Evolutionary conservation across 2,329 filamentous ascomycete genomes (phyloP).

Genomic region (Calonectria ilicicola): DNA sequence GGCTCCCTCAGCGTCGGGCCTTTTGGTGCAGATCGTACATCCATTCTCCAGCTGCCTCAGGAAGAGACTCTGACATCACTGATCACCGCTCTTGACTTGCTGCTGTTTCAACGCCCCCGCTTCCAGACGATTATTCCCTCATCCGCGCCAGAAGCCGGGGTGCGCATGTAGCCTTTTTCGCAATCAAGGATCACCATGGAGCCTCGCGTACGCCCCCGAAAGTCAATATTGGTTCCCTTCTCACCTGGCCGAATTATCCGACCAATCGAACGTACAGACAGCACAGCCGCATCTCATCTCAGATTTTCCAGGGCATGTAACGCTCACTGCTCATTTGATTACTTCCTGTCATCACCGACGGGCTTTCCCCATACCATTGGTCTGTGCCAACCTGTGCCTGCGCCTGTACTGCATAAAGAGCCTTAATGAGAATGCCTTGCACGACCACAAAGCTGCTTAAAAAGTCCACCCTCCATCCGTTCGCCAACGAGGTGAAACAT

Average conservation of each 20-base stretch:
- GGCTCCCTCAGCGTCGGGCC: background rate
- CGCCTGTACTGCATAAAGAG: background rate
- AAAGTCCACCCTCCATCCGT: conserved; percentile 9
- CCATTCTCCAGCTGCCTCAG: conserved; percentile 8
- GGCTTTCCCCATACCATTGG: background rate
- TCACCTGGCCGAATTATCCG: conserved; percentile 4
- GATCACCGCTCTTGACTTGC: background rate
- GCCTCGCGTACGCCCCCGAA: background rate
- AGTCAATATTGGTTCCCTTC: background rate
- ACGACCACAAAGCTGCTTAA: background rate
- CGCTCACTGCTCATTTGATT: background rate
- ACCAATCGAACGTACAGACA: conserved; percentile 13
- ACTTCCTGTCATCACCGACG: background rate
- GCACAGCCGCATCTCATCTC: background rate
- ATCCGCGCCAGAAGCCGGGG: background rate
- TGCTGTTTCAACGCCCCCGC: conserved; percentile 7
- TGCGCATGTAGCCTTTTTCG: conserved; percentile 1
- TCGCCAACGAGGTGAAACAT: conserved; percentile 23
- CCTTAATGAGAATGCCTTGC: conserved; percentile 9
- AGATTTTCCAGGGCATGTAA: background rate
- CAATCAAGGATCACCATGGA: conserved; percentile 11
- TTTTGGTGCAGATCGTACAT: background rate
- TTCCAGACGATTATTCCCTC: conserved; percentile 20
- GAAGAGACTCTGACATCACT: conserved; percentile 1
- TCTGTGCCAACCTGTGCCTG: background rate